Evolutionary conservation across 1,284 basidiomycete species (phyloP).

Genomic region (Porodaedalea pini): DNA sequence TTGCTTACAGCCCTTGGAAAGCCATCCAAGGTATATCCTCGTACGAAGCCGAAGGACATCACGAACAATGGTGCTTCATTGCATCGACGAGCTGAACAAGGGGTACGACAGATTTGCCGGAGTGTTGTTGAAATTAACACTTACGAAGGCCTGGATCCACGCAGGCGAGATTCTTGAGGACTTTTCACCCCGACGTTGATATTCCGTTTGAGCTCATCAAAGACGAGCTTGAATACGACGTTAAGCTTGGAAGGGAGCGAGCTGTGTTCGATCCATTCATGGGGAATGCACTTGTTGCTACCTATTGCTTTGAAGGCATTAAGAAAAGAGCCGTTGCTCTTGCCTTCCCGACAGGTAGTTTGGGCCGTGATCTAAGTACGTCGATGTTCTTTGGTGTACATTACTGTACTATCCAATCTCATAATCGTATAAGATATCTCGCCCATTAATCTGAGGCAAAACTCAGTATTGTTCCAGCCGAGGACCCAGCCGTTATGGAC

Average conservation of each 20-base stretch:
- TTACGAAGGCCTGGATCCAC: background rate
- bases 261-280: slow-evolving; percentile 50
- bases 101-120: slow-evolving; percentile 39
- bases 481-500: slow-evolving; percentile 37
- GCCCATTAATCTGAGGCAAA: slow-evolving; percentile 33
- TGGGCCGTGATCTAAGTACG: slow-evolving; percentile 57
- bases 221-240: slow-evolving; percentile 48
- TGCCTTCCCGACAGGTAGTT: slow-evolving; percentile 62
- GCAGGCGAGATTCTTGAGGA: slow-evolving; percentile 66
- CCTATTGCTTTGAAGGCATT: slow-evolving; percentile 34
- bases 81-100: slow-evolving; percentile 54
- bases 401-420: slow-evolving; percentile 15
- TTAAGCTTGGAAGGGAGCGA: slow-evolving; percentile 32
- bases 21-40: slow-evolving; percentile 49
- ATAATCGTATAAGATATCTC: slow-evolving; percentile 46
- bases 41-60: slow-evolving; percentile 40
- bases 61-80: slow-evolving; percentile 31
- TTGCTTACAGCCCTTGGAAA: slow-evolving; percentile 24
- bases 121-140: slow-evolving; percentile 2
- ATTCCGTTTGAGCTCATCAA: slow-evolving; percentile 59
- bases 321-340: slow-evolving; percentile 34
- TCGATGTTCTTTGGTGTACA: background rate
- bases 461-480: slow-evolving; percentile 39
- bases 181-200: slow-evolving; percentile 67
- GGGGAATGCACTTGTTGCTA: slow-evolving; percentile 44